phyloP scores from a whole-genome alignment of 2,329 filamentous ascomycete genomes.

The Colletotrichum sp. region DNA sequence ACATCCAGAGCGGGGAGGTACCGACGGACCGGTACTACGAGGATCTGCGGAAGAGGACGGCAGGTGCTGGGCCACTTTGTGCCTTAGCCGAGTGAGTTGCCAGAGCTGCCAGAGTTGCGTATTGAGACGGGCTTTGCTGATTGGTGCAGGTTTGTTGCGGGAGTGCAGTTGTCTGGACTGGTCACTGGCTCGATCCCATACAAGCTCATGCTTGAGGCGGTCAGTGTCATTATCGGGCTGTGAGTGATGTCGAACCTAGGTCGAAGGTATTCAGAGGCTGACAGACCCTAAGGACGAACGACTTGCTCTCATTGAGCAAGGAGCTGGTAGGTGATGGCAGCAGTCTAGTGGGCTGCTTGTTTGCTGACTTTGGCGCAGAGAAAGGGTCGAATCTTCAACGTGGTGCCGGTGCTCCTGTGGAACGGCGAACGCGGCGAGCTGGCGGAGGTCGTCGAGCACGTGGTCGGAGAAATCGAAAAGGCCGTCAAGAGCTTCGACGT shows the following conservation, averaged over 20 bases:
- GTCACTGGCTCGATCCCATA: not conserved
- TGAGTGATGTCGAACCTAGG: not conserved
- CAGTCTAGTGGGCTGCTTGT: not conserved
- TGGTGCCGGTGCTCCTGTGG: conserved; percentile 10
- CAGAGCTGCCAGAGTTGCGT: too few species aligned
- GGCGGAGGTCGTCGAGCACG: not conserved
- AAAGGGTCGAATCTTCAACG: conserved; percentile 1
- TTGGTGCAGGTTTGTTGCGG: conserved; percentile 6
- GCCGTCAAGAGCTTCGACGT: conserved; percentile 8
- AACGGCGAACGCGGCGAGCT: not conserved
- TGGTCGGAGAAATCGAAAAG: conserved; percentile 9
- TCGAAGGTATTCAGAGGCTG: not conserved
- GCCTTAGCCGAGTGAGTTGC: conserved; percentile 16
- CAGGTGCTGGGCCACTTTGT: conserved; percentile 11
- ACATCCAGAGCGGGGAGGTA: conserved; percentile 2
- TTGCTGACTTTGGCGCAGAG: not conserved
- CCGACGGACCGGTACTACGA: conserved; percentile 6
- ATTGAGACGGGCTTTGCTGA: not conserved
- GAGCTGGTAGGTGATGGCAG: not conserved
- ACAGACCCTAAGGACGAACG: conserved; percentile 11
- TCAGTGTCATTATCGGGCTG: conserved; percentile 13
- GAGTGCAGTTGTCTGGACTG: not conserved
- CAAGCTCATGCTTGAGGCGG: conserved; percentile 2
- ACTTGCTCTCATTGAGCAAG: conserved; percentile 14
- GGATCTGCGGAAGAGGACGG: conserved; percentile 7